A percentile compares a stretch with the other conserved stretches of the same genome.
phyloP scores from a whole-genome alignment of 257 asterid species.

The Fraxinus quadrangulata region DNA sequence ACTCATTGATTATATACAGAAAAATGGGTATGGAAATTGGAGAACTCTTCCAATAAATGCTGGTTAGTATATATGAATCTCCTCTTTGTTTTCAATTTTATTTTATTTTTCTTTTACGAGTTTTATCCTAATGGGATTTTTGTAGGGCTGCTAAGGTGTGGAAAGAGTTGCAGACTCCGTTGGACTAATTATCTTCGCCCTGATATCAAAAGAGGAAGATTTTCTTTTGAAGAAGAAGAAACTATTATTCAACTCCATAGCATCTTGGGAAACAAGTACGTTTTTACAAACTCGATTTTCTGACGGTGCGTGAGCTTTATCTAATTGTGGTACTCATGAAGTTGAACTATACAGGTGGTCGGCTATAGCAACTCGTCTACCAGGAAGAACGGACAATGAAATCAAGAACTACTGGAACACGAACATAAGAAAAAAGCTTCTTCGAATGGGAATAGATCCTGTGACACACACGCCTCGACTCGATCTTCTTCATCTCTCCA shows the following conservation, averaged over 20 bases:
- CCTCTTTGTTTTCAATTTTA: not conserved
- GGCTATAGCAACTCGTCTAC: slow-evolving; percentile 75
- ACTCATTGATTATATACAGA: slow-evolving; percentile 64
- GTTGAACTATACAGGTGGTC: slow-evolving; percentile 61
- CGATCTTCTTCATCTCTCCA: slow-evolving; percentile 73
- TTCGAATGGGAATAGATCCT: slow-evolving; percentile 85
- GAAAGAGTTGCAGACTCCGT: slow-evolving; percentile 81
- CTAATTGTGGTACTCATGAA: not conserved
- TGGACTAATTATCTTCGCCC: slow-evolving; percentile 92
- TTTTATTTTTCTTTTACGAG: not conserved
- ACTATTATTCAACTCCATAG: slow-evolving; percentile 78
- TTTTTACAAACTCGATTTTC: too few species aligned
- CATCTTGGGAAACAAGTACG: slow-evolving; percentile 79
- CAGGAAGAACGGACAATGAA: slow-evolving; percentile 85
- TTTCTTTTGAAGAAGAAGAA: slow-evolving; percentile 84
- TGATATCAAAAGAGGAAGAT: slow-evolving; percentile 72
- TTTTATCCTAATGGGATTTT: not conserved
- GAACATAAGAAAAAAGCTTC: slow-evolving; percentile 67
- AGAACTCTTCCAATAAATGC: slow-evolving; percentile 82
- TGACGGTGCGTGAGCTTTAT: too few species aligned
- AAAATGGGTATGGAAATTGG: slow-evolving; percentile 79
- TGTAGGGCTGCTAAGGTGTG: slow-evolving; percentile 76
- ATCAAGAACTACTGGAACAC: slow-evolving; percentile 91
- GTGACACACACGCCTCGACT: slow-evolving; percentile 79
- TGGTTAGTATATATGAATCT: slow-evolving; percentile 34